Evolutionary conservation across 345 rosid species (phyloP).

Genomic region (Arabis hirsuta): DNA sequence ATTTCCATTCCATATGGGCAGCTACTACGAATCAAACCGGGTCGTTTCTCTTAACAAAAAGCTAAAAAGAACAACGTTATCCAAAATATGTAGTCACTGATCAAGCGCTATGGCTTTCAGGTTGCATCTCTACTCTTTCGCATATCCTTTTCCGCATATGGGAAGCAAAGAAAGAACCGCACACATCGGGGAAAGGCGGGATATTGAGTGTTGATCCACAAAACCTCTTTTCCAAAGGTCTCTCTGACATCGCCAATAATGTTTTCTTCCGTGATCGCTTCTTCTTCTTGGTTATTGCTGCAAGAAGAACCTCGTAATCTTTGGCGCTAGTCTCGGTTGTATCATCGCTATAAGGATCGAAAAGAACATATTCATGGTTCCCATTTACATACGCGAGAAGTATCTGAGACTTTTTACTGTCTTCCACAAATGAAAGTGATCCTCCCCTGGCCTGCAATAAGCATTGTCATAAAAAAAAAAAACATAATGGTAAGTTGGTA

Average conservation of each 20-base stretch:
- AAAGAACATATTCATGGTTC: constrained; percentile 72
- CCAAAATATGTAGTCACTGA: not conserved
- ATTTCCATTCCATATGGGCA: not conserved
- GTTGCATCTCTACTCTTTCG: constrained; percentile 1
- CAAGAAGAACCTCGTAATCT: constrained; percentile 19
- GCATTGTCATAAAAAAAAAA: not conserved
- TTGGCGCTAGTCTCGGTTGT: constrained; percentile 15
- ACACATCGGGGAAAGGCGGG: constrained; percentile 69
- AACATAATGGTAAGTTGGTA: not conserved
- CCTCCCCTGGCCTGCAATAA: constrained; percentile 47
- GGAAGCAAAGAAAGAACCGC: constrained; percentile 61
- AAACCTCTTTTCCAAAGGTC: constrained; percentile 70
- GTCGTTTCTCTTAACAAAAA: not conserved
- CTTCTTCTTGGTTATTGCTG: constrained; percentile 21
- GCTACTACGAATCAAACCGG: not conserved
- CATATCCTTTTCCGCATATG: constrained; percentile 58
- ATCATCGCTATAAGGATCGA: constrained; percentile 63
- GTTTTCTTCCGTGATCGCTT: constrained; percentile 32
- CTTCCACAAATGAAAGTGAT: constrained; percentile 58
- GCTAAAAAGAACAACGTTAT: not conserved
- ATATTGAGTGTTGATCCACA: constrained; percentile 59
- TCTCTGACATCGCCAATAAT: constrained; percentile 51
- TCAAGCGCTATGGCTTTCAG: constrained; percentile 20
- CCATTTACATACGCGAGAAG: constrained; percentile 66
- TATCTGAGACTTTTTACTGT: constrained; percentile 44